Conservation (phyloP, 2,329 filamentous ascomycete genomes). For the Microcyclospora pomicola region DNA sequence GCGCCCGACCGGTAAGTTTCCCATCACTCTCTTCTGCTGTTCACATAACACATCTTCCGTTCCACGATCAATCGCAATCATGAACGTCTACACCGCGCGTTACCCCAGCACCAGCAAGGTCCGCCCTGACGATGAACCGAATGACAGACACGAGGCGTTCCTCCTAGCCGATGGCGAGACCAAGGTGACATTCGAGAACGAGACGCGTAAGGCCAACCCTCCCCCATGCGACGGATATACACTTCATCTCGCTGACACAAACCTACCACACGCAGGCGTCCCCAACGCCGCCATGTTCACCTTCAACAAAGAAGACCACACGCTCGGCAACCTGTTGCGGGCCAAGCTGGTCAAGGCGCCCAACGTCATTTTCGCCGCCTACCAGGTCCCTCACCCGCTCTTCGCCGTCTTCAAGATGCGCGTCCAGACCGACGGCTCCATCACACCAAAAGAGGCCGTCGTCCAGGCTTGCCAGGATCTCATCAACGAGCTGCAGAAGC, state of each 20-base stretch:
- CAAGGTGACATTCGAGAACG: slow-evolving; percentile 78
- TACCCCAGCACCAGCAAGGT: no score
- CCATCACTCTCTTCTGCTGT: no score
- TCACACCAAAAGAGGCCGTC: slow-evolving; percentile 81
- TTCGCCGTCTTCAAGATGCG: slow-evolving; percentile 51
- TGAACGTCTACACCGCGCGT: no score
- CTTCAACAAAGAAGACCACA: slow-evolving; percentile 78
- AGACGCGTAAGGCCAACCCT: slow-evolving; percentile 57
- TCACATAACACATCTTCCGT: no score
- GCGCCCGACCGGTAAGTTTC: no score
- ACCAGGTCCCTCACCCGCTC: slow-evolving; percentile 49
- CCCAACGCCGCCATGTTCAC: slow-evolving; percentile 92
- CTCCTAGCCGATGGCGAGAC: slow-evolving; percentile 77
- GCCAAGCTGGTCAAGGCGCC: slow-evolving; percentile 73
- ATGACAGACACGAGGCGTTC: slow-evolving; percentile 77
- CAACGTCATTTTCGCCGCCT: slow-evolving; percentile 80
- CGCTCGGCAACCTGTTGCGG: slow-evolving; percentile 71
- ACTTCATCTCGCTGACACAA: slow-evolving; percentile 1
- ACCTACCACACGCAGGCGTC: slow-evolving; percentile 46
- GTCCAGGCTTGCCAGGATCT: slow-evolving; percentile 68
- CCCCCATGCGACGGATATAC: slow-evolving; percentile 1
- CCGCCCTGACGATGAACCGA: no score
- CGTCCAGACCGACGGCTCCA: slow-evolving; percentile 77
- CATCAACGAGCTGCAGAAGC: slow-evolving; percentile 62
- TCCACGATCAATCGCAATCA: no score